These are phyloP conservation scores for Naganishia kalamii DNA, from an alignment of 768 basidiomycete species.

Conservation along the genomic window DNA sequence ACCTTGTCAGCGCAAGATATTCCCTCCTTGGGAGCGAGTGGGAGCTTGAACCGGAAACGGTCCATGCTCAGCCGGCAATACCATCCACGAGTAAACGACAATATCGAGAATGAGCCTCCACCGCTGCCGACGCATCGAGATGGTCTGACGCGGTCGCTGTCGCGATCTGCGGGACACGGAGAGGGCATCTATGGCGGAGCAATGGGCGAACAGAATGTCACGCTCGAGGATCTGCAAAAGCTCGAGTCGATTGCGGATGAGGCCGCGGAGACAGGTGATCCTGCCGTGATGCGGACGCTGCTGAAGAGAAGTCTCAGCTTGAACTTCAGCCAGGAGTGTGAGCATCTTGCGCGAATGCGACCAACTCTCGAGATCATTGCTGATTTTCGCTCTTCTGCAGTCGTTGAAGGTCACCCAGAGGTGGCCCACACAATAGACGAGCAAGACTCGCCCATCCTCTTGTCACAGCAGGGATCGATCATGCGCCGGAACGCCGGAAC, in stretches of 20 bases:
- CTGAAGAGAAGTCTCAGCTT: constrained; percentile 80
- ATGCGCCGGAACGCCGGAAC: constrained; percentile 87
- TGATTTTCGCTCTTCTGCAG: background rate
- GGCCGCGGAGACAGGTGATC: constrained; percentile 73
- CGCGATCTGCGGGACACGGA: constrained; percentile 49
- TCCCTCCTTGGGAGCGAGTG: background rate
- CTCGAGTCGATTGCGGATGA: constrained; percentile 90
- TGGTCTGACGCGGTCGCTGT: constrained; percentile 4
- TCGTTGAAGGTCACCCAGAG: constrained; percentile 13
- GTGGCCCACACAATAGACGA: constrained; percentile 54
- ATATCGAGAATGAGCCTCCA: constrained; percentile 61
- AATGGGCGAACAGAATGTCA: constrained; percentile 69
- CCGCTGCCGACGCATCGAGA: constrained; percentile 31
- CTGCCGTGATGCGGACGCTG: constrained; percentile 67
- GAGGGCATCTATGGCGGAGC: constrained; percentile 60
- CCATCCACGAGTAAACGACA: constrained; percentile 69
- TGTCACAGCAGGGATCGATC: constrained; percentile 76
- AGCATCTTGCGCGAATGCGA: constrained; percentile 45
- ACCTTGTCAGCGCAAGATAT: background rate
- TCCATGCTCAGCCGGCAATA: constrained; percentile 95
- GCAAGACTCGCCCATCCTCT: constrained; percentile 82
- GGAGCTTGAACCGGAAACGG: constrained; percentile 67
- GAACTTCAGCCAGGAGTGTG: constrained; percentile 77
- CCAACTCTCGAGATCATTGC: too few relatives aligned
- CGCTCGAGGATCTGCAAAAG: constrained; percentile 87